Evolutionary conservation across 805 yeast species (phyloP).

Genomic region (Barnettozyma sucrosica): DNA sequence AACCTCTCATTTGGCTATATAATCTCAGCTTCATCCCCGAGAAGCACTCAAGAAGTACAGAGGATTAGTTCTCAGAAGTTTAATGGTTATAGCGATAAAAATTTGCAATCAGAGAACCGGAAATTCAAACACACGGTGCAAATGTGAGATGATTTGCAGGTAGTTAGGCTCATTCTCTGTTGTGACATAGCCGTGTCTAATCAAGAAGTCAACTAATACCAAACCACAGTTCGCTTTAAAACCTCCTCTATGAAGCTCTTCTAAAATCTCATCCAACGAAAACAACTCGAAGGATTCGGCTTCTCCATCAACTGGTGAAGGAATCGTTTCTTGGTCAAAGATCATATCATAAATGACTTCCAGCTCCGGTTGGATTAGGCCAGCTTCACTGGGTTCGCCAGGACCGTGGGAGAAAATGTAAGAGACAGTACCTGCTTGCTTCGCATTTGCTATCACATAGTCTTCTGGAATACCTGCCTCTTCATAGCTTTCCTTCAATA

Average conservation of each 20-base stretch:
- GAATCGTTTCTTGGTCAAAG: slow-evolving; percentile 37
- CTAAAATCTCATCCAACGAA: slow-evolving; percentile 50
- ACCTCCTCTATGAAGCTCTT: slow-evolving; percentile 45
- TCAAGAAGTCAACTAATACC: slow-evolving; percentile 74
- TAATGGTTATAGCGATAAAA: neutral
- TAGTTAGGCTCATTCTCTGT: slow-evolving; percentile 63
- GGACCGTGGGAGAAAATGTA: slow-evolving; percentile 48
- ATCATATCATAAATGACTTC: slow-evolving; percentile 73
- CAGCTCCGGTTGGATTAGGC: slow-evolving; percentile 83
- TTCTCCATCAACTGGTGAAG: slow-evolving; percentile 69
- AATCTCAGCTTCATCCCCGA: too few species aligned
- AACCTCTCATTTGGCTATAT: too few species aligned
- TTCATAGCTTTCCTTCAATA: slow-evolving; percentile 79
- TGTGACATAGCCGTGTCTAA: slow-evolving; percentile 75
- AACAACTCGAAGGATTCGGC: slow-evolving; percentile 66
- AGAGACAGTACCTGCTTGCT: slow-evolving; percentile 58
- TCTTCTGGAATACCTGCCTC: slow-evolving; percentile 74
- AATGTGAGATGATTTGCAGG: slow-evolving; percentile 47
- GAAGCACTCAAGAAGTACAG: neutral
- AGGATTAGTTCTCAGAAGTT: neutral
- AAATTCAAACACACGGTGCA: slow-evolving; percentile 70
- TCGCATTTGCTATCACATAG: slow-evolving; percentile 41
- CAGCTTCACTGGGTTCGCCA: slow-evolving; percentile 35
- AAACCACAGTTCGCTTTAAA: slow-evolving; percentile 90
- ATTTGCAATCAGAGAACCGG: slow-evolving; percentile 36